A percentile compares a stretch with the other conserved stretches of the same genome.
These are phyloP conservation scores for Potentilla sterilis DNA, from an alignment of 306 rosid genomes.

Conservation along the genomic window DNA sequence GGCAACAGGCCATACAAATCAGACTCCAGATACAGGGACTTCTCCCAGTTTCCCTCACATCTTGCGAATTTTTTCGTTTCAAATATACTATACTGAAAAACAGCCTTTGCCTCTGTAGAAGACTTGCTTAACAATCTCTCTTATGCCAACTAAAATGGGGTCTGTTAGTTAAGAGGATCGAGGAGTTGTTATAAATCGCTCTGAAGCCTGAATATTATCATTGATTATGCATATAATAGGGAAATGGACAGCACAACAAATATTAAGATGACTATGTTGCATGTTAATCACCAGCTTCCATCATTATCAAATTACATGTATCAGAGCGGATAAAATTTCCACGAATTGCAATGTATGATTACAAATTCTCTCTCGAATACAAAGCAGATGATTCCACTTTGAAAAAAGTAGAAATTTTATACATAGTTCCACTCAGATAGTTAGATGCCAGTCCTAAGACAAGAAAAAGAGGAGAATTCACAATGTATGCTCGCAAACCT, in stretches of 20 bases:
- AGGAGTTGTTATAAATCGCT: neutral
- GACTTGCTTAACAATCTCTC: neutral
- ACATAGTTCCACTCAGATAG: slow-evolving; percentile 7
- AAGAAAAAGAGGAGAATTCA: neutral
- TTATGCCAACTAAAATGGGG: neutral
- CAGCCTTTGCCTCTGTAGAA: neutral
- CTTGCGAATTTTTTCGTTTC: too few relatives aligned
- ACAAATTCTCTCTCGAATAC: slow-evolving; percentile 15
- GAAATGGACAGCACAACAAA: neutral
- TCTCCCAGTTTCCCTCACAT: too few relatives aligned
- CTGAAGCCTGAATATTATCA: neutral
- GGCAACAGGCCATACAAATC: neutral
- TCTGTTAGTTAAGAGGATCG: neutral
- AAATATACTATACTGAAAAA: neutral
- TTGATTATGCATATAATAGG: neutral
- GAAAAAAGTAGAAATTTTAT: slow-evolving; percentile 19
- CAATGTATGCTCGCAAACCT: slow-evolving; percentile 9
- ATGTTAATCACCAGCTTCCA: slow-evolving; percentile 2
- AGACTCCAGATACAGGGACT: neutral
- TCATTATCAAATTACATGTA: neutral
- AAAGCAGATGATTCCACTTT: slow-evolving; percentile 23
- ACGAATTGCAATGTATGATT: slow-evolving; percentile 3
- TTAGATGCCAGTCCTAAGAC: slow-evolving; percentile 15
- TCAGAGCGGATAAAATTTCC: neutral
- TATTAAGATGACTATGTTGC: neutral